Evolutionary conservation across 2,329 filamentous ascomycete species (phyloP).

Genomic region (Ambrosiella beaveri): DNA sequence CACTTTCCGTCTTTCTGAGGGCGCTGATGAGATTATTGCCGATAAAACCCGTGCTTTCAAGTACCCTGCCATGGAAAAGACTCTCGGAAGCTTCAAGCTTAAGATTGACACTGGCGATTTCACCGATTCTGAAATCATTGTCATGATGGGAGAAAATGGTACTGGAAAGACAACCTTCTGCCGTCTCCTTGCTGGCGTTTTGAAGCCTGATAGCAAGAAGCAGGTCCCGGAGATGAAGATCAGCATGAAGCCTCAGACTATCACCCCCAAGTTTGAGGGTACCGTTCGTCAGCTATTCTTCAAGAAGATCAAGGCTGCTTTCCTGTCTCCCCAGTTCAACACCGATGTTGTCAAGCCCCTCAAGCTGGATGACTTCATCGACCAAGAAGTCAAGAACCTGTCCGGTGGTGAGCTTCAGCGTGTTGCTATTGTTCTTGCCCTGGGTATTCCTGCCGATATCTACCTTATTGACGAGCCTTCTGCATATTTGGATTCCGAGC

Average conservation of each 20-base stretch:
- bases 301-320: conserved; percentile 97
- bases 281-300: conserved; percentile 97
- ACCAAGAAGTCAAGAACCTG: conserved; percentile 97
- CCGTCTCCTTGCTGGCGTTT: conserved; percentile 78
- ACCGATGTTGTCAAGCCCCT: conserved; percentile 99
- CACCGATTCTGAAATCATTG: conserved; percentile 94
- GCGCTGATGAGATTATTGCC: conserved; percentile 68
- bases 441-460: conserved; percentile 90
- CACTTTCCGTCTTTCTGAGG: conserved; percentile 85
- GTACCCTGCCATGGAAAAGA: conserved; percentile 88
- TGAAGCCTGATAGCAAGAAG: conserved; percentile 70
- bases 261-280: conserved; percentile 93
- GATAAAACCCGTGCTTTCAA: conserved; percentile 73
- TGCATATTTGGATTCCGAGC: conserved; percentile 95
- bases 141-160: conserved; percentile 99
- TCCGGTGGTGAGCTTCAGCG: conserved; percentile 99
- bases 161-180: conserved; percentile 99
- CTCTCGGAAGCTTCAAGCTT: conserved; percentile 73
- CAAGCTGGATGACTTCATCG: conserved; percentile 96
- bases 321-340: conserved; percentile 95
- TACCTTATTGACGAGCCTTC: conserved; percentile 97
- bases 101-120: conserved; percentile 69
- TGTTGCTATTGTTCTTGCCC: conserved; percentile 93
- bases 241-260: conserved; percentile 98
- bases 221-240: conserved; percentile 88